Base-by-base conservation (phyloP, 2,329 filamentous ascomycete genomes). In the Zasmidium cellare region DNA sequence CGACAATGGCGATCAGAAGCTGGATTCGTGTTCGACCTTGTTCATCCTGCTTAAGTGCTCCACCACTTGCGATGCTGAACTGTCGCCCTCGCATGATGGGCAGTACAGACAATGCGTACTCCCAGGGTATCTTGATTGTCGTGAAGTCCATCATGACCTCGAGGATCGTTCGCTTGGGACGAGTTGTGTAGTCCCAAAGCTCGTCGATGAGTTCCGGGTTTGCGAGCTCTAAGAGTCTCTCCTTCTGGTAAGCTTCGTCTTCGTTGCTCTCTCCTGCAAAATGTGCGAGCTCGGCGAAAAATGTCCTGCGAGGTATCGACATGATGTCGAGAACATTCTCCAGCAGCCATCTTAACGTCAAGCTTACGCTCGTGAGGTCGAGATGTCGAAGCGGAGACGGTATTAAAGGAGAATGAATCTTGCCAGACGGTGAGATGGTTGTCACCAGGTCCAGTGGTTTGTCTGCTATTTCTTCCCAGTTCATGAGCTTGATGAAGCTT, bases 131-230 rank as follows among this genome's bases (percentile, higher is more conserved):
- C 61, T 87, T 87, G 55, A 97, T 88, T 0, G 85, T 88, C 45
- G 89, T 84, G 67, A 99, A 99, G 67, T 99, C 94, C 56, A 93
- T 87, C 24, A 99, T 82, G 2, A 96, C 88, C 75, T 99, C 94
- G 5, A 99, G 79, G 57, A 97, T 96, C 58, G 90, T 96, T 31
- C 94, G 87, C 31, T 92, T 87, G 0, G 93, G 90, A 9, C 94
- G 87, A 0, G 92, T 92, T 1, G 94, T 94, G 71, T 99, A 99
- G 75, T 99, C 93, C 77, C 91, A 97, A 56, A 96, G 87, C 67
- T 99, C 94, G 66, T 97, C 92, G 5, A 93, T 85, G 67, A 88
- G 90, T 47, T 89, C 83, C 0, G 91, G 86, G 67, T 89, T 84
- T 1, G 87, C 87, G 67, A 99, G 94, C 70, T 99, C 94, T 9